A percentile compares a stretch with the other conserved stretches of the same genome.
phyloP scores from a whole-genome alignment of 2,329 filamentous ascomycete genomes.

The Elsinoe perseae region DNA sequence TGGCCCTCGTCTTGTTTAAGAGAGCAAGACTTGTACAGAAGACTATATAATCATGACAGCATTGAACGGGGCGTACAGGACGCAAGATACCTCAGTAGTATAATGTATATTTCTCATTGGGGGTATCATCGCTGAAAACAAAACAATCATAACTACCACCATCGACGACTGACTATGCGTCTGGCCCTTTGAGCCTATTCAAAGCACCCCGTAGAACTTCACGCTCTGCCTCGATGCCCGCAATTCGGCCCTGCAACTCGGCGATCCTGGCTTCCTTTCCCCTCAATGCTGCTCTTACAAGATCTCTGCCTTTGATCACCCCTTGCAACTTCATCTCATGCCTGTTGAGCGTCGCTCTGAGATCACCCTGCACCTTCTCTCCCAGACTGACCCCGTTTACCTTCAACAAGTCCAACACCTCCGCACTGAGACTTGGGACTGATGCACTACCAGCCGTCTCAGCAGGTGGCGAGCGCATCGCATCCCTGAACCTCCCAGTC shows the following conservation, averaged over 20 bases:
- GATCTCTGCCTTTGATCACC: conserved; percentile 57
- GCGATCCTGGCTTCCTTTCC: conserved; percentile 57
- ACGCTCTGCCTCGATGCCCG: conserved; percentile 47
- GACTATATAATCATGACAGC: not conserved
- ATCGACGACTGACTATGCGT: not conserved
- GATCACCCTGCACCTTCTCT: conserved; percentile 29
- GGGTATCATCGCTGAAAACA: conserved; percentile 11
- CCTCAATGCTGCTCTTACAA: conserved; percentile 54
- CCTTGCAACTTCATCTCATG: conserved; percentile 55
- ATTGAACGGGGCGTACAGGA: not conserved
- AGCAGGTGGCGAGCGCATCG: conserved; percentile 12
- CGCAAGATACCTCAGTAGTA: not conserved
- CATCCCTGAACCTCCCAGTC: conserved; percentile 26
- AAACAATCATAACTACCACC: not conserved
- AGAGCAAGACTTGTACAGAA: not conserved
- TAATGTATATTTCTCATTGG: conserved; percentile 6
- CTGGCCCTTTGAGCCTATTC: not conserved
- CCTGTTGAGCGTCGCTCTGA: conserved; percentile 44
- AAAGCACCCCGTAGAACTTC: conserved; percentile 42
- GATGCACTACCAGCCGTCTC: not conserved
- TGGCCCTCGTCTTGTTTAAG: not conserved
- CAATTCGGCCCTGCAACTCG: conserved; percentile 60
- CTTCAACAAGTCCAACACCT: conserved; percentile 17
- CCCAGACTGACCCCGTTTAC: conserved; percentile 20
- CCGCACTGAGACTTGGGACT: conserved; percentile 3